A percentile compares a stretch with the other conserved stretches of the same genome.
Conservation (phyloP, 169 alveolate genomes). For the Perkinsus marinus region DNA sequence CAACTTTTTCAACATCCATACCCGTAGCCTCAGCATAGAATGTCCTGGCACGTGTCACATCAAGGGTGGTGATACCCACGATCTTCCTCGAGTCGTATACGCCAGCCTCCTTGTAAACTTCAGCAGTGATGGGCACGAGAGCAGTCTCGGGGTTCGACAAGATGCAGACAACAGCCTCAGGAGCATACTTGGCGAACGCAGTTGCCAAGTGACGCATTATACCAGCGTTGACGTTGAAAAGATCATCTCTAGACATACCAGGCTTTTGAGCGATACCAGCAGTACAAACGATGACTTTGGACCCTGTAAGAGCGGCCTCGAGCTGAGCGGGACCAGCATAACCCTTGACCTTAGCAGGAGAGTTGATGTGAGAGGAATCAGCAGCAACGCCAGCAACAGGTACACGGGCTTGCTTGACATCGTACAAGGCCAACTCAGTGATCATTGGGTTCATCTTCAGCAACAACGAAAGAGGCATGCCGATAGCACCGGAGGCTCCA, state of each 20-base stretch:
- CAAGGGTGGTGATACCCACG: constrained; percentile 37
- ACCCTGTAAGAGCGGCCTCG: constrained; percentile 15
- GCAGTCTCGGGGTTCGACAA: constrained; percentile 38
- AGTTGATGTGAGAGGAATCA: not conserved
- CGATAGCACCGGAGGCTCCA: constrained; percentile 3
- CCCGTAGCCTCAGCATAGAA: constrained; percentile 27
- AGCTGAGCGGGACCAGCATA: not conserved
- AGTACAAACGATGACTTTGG: constrained; percentile 32
- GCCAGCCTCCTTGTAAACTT: constrained; percentile 21
- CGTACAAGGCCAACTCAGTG: not conserved
- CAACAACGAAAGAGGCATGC: not conserved
- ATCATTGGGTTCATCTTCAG: not conserved
- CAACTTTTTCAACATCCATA: not conserved
- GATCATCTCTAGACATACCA: constrained; percentile 36
- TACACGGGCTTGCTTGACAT: not conserved
- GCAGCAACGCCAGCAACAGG: not conserved
- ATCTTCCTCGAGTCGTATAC: constrained; percentile 26
- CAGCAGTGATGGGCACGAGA: constrained; percentile 19
- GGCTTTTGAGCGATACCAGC: constrained; percentile 40
- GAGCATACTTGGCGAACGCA: constrained; percentile 24
- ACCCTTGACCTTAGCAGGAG: not conserved
- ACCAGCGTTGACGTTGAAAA: constrained; percentile 27
- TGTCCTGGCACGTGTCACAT: constrained; percentile 34
- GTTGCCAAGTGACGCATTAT: constrained; percentile 29
- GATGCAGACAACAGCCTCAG: constrained; percentile 29